Conservation (phyloP, 23 red algal species). For the Pyropia yezoensis region DNA sequence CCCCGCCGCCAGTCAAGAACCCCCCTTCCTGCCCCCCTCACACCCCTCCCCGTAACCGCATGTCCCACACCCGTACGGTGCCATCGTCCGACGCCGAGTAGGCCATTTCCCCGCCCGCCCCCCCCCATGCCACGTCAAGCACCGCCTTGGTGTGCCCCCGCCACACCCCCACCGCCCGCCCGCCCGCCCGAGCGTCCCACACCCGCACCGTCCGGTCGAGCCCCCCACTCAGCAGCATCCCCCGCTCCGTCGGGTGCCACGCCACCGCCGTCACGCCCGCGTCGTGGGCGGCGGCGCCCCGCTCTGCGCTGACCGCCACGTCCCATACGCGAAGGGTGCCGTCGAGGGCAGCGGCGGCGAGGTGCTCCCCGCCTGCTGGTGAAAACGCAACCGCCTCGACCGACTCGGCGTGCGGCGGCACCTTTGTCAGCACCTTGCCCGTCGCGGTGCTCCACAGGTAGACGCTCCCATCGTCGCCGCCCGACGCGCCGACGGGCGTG, state of each 20-base stretch:
- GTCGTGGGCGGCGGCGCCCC: constrained; percentile 32
- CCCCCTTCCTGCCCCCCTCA: too few relatives aligned
- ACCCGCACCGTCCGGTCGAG: constrained; percentile 37
- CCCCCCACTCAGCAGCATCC: constrained; percentile 23
- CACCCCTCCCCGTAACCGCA: background rate
- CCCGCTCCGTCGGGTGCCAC: constrained; percentile 41
- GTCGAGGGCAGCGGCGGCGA: constrained; percentile 41
- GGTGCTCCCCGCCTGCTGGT: constrained; percentile 7
- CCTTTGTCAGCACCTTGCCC: constrained; percentile 22
- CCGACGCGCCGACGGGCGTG: constrained; percentile 24
- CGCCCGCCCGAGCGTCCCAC: constrained; percentile 39
- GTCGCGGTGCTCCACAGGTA: constrained; percentile 34
- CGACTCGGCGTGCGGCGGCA: constrained; percentile 37
- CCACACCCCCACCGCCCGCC: constrained; percentile 14
- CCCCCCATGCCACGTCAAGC: constrained; percentile 49
- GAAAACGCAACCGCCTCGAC: constrained; percentile 59
- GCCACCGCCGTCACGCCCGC: constrained; percentile 37
- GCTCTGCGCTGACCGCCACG: constrained; percentile 18
- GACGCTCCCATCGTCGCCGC: constrained; percentile 47
- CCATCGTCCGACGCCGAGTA: constrained; percentile 48
- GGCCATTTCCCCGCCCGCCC: constrained; percentile 24
- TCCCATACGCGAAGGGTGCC: constrained; percentile 59
- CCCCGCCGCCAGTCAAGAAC: too few relatives aligned
- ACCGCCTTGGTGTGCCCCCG: constrained; percentile 30
- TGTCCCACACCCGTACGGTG: constrained; percentile 47